phyloP scores from a whole-genome alignment of 2,329 filamentous ascomycete species.

The Phialophora macrospora region DNA sequence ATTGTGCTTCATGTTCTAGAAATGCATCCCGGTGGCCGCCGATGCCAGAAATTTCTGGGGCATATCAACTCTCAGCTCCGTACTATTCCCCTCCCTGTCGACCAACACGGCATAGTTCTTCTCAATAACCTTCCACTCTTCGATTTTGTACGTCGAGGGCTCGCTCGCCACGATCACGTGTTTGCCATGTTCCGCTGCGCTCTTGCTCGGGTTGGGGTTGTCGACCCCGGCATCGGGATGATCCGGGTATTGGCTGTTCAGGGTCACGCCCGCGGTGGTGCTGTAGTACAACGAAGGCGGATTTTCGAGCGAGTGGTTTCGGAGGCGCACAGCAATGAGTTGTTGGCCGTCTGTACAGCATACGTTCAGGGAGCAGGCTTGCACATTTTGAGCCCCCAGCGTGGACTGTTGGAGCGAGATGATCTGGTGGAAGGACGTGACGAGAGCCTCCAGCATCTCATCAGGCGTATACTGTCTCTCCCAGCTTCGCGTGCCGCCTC shows the following conservation, averaged over 20 bases:
- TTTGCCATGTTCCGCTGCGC: constrained; percentile 52
- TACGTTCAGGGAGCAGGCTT: constrained; percentile 59
- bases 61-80: constrained; percentile 23
- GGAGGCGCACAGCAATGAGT: constrained; percentile 58
- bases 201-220: constrained; percentile 44
- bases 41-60: constrained; percentile 25
- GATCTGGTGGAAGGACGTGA: constrained; percentile 50
- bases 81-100: constrained; percentile 45
- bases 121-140: constrained; percentile 57
- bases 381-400: constrained; percentile 46
- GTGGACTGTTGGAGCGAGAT: constrained; percentile 51
- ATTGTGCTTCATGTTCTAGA: constrained; percentile 8
- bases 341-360: constrained; percentile 57
- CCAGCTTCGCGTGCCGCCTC: constrained; percentile 46
- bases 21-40: constrained; percentile 29
- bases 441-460: constrained; percentile 54
- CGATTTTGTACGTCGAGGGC: constrained; percentile 58
- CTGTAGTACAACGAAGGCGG: constrained; percentile 60
- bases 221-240: constrained; percentile 49
- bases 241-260: constrained; percentile 60
- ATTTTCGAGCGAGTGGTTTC: constrained; percentile 58
- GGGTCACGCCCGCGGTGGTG: constrained; percentile 56
- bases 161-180: constrained; percentile 59
- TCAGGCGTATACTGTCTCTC: constrained; percentile 49
- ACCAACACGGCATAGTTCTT: constrained; percentile 55